Conservation (phyloP, 805 yeast species). For the Clavispora santaluciae region DNA sequence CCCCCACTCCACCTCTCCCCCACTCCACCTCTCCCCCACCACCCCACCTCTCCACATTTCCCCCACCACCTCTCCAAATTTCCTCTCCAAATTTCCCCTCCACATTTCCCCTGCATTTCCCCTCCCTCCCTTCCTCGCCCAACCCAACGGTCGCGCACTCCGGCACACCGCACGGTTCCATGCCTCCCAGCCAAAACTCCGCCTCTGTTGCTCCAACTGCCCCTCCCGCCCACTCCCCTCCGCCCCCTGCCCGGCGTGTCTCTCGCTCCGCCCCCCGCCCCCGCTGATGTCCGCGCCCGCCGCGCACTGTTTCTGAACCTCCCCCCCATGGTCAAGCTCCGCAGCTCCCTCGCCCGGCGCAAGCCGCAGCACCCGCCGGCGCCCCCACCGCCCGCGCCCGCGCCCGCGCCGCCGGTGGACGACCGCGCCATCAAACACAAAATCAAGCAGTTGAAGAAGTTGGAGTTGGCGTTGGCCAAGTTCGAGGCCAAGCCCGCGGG, state of each 20-base stretch:
- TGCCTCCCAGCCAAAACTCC: no score
- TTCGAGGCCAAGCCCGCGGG: constrained; percentile 26
- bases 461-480: constrained; percentile 42
- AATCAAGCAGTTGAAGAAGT: constrained; percentile 23
- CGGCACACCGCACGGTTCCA: no score
- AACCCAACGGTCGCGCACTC: no score
- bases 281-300: neutral
- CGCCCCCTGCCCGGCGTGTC: no score
- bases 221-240: no score
- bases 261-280: neutral
- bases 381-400: neutral
- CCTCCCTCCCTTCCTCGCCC: no score
- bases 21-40: neutral
- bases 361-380: neutral
- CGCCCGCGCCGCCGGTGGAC: neutral
- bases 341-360: neutral
- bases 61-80: neutral
- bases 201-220: no score
- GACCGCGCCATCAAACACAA: constrained; percentile 11
- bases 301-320: neutral
- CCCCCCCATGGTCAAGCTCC: constrained; percentile 1
- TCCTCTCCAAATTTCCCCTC: neutral
- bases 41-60: neutral
- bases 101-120: neutral
- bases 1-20: no score